A percentile compares a stretch with the other conserved stretches of the same genome.
Evolutionary conservation across 192 early-diverging fungal species (phyloP).

Genomic region (Pecoramyces ruminantium): DNA sequence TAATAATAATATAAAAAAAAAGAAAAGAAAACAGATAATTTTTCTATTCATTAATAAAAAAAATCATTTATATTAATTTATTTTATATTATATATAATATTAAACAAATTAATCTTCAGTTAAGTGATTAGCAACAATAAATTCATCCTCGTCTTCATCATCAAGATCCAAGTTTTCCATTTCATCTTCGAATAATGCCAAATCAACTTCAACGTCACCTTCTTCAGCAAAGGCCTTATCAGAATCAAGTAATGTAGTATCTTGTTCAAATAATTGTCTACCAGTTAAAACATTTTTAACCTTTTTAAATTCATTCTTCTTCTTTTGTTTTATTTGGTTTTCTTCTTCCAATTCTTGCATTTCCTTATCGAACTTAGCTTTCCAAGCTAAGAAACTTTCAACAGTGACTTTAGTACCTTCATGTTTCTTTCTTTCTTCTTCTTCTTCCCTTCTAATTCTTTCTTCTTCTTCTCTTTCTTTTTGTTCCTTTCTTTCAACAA

Average conservation of each 20-base stretch:
- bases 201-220: constrained; percentile 65
- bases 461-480: constrained; percentile 24
- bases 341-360: constrained; percentile 14
- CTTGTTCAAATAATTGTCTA: constrained; percentile 80
- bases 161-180: constrained; percentile 21
- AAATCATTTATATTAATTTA: too few species aligned
- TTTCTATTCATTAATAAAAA: too few species aligned
- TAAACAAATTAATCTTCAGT: neutral
- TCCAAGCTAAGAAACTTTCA: constrained; percentile 65
- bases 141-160: neutral
- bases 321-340: constrained; percentile 15
- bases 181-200: constrained; percentile 25
- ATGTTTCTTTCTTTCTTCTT: constrained; percentile 55
- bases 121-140: neutral
- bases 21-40: too few species aligned
- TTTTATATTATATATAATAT: too few species aligned
- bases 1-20: too few species aligned
- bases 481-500: constrained; percentile 30
- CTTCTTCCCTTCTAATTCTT: constrained; percentile 32
- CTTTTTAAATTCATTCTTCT: constrained; percentile 17
- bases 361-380: constrained; percentile 57
- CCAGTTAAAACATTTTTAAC: constrained; percentile 22
- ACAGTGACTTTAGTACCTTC: constrained; percentile 69
- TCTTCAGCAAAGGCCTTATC: constrained; percentile 69
- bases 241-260: constrained; percentile 63